Evolutionary conservation across 2,329 filamentous ascomycete genomes (phyloP), one percentile per base, ranked within the genome.

Genomic region (Fusarium acutatum): DNA sequence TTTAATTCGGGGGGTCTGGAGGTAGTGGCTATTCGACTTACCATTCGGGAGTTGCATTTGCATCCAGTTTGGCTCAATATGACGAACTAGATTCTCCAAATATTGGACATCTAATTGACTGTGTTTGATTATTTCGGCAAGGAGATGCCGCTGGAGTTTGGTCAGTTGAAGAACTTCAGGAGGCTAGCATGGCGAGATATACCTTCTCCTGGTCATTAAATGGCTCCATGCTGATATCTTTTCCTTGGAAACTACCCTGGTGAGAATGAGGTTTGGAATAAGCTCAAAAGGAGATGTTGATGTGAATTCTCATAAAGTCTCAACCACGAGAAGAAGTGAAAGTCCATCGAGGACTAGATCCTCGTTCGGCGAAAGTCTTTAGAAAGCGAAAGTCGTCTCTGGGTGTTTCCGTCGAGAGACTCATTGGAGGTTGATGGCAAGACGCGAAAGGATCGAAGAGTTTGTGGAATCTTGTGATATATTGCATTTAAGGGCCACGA

Each of bases 61-160:
- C 78, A 85, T 80, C 85, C 85, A 87, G 60, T 84, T 81, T 14
- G 85, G 84, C 66, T 82, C 79, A 60, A 86, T 75, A 15, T 79
- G 79, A 65, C 84, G 80, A 43, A 90, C 82, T 68, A 90, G 88
- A 18, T 81, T 80, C 26, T 85, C 83, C 35, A 90, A 79, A 24
- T 78, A 79, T 17, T 81, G 78, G 30, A 88, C 77, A 63, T 88
- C 84, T 66, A 89, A 80, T 35, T 83, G 79, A 81, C 88, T 90
- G 67, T 83, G 83, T 75, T 89, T 90, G 80, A 90, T 86, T 75
- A 89, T 87, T 79, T 90, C 88, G 64, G 84, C 86, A 63, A 90
- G 83, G 68, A 90, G 81, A 77, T 89, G 89, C 71, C 88, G 87
- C 88, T 90, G 75, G n/a, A 53, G 12, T 26, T 54, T 71, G 52